Base-by-base conservation (phyloP, 306 rosid genomes). In the Inga leiocalycina region DNA sequence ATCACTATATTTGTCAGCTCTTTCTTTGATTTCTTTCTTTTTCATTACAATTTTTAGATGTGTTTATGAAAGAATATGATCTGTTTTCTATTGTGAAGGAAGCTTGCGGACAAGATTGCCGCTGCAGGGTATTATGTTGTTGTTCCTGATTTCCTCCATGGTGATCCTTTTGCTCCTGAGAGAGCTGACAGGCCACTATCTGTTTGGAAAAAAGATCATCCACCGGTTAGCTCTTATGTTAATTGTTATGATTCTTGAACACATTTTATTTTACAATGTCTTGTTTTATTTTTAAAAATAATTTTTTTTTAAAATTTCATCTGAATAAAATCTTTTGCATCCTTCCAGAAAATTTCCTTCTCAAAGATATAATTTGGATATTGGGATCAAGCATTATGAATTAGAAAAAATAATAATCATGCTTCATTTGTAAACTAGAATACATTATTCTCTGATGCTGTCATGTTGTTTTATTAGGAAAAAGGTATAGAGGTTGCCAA, bases 61-160 rank as follows among this genome's bases (percentile, higher is more conserved):
- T 45, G 75, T 75, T n/a, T 44, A 64, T 77, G 39, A 37, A 73
- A 71, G 73, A 78, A 81, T 68, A 44, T 59, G 44, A n/a, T 34
- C 10, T 77, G 61, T 74, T 78, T 83, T 79, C 39, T 80, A 43
- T 45, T 83, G 13, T 79, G 75, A 76, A 93, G 98, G 94, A 91
- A 91, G 81, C 89, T 95, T 46, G 98, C 97, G 6, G 95, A 93
- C 87, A 92, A 93, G 86, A 78, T 88, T 85, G 95, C 95, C 44
- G 90, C 92, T 70, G 89, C 89, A 70, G 97, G 97, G 61, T 95
- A 88, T 86, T 87, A 85, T 81, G 97, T 89, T 45, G 91, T 81
- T 75, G 95, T 89, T 76, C 92, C 97, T 20, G 97, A 94, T 78
- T 89, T 93, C 88, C 67, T 93, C 0, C 39, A 91, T 57, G 94